These are phyloP conservation scores for Plenodomus tracheiphilus DNA, from an alignment of 2,329 filamentous ascomycete species.

Conservation along the genomic window DNA sequence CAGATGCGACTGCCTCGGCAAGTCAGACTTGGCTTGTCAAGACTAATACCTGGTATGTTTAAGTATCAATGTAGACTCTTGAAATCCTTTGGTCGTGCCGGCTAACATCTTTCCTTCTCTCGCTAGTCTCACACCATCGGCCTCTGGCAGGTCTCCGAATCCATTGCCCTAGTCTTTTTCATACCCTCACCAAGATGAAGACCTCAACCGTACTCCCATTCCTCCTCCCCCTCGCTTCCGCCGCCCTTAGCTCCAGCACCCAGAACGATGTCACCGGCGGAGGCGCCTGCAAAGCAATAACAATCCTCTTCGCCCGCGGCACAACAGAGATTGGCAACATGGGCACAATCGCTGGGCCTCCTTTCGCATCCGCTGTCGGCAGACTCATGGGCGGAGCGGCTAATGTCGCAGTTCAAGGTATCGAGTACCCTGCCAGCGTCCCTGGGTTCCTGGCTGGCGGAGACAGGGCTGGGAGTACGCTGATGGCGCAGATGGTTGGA, in stretches of 20 bases:
- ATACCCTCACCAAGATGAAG: conserved; percentile 15
- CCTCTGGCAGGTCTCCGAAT: too few species aligned
- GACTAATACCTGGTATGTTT: too few species aligned
- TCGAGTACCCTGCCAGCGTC: conserved; percentile 55
- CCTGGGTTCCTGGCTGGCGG: conserved; percentile 54
- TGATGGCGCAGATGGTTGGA: conserved; percentile 49
- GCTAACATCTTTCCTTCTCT: too few species aligned
- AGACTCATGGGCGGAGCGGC: conserved; percentile 44
- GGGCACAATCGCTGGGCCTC: conserved; percentile 54
- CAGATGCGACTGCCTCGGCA: not conserved
- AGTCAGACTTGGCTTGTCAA: too few species aligned
- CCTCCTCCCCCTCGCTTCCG: conserved; percentile 12
- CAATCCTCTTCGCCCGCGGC: conserved; percentile 61
- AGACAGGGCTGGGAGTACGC: conserved; percentile 48
- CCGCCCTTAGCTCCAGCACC: conserved; percentile 23
- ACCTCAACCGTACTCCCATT: conserved; percentile 11
- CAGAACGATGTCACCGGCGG: conserved; percentile 35
- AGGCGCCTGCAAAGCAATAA: conserved; percentile 51
- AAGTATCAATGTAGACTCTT: not conserved
- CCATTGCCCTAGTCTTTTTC: too few species aligned
- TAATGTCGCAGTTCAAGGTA: conserved; percentile 58
- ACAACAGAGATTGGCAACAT: conserved; percentile 59
- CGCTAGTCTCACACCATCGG: too few species aligned
- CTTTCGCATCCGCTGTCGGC: conserved; percentile 54
- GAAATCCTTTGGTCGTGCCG: too few species aligned